Evolutionary conservation across 2,329 filamentous ascomycete genomes (phyloP), one percentile per base, ranked within the genome.

Genomic region (Escovopsis sp.): DNA sequence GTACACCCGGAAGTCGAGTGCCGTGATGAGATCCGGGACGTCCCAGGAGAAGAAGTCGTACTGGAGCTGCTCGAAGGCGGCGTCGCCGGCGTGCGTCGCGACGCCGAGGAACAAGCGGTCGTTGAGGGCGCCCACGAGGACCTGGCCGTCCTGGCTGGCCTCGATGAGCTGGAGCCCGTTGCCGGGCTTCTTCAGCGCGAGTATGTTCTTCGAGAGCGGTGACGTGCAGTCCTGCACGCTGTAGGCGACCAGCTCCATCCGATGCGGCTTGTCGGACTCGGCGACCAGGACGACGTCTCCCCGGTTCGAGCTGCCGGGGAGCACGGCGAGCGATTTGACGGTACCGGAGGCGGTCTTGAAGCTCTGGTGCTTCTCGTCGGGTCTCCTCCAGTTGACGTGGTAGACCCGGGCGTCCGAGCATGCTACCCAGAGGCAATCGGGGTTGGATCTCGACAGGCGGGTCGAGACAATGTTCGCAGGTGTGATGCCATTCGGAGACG

Each of bases 11-110:
- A 83, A 57, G 53, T 91, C 81, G 37, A 86, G 62, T 46, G 75
- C 78, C 26, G 75, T 77, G 41, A 88, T 73, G 36, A 74, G 69
- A 49, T 85, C 77, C 3, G 75, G 72, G 12, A 67, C 63, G 43
- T 77, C 71, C 45, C 80, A 71, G 12, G 69, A 68, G 48, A 69
- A 71, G 51, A 79, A 73, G 38, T 76, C 69, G 53, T 73, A 78
- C 35, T 62, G 60, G 18, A 61, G 45, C 11, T 55, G 47, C 6
- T 55, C 53, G 8, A 60, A 42, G 5, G 38, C 50, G 12, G 49
- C 48, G 15, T 50, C 41, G 5, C 50, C 43, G 10, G 50, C 34
- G 32, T 51, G 48, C 19, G 54, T 49, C 15, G 54, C 50, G 12
- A 53, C 48, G 2, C 58, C 61, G 23, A 66, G 49, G 43, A 65